Conservation (phyloP, 176 grass and related monocot genomes). For the Ensete glaucum region DNA sequence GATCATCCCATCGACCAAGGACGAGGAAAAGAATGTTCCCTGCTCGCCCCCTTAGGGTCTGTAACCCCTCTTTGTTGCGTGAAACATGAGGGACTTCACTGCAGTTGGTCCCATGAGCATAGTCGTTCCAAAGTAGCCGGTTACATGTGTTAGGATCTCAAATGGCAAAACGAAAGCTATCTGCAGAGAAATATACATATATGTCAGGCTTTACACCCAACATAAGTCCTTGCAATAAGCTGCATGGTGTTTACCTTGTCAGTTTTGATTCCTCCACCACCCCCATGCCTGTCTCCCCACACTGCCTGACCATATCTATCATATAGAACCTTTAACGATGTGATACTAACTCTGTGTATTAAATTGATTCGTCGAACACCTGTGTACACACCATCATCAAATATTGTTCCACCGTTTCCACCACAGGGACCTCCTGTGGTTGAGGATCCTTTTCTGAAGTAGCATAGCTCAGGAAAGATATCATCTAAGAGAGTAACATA, state of each 20-base stretch:
- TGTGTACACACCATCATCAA: conserved; percentile 86
- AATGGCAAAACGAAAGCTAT: conserved; percentile 68
- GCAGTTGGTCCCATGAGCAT: conserved; percentile 79
- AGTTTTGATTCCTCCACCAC: conserved; percentile 40
- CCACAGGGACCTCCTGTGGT: conserved; percentile 57
- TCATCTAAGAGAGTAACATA: conserved; percentile 4
- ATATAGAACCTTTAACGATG: conserved; percentile 70
- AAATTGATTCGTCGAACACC: conserved; percentile 77
- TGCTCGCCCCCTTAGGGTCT: conserved; percentile 75
- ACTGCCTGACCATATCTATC: conserved; percentile 81
- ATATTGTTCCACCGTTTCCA: conserved; percentile 76
- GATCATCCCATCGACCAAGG: conserved; percentile 52
- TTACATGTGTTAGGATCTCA: conserved; percentile 84
- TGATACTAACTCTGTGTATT: conserved; percentile 42
- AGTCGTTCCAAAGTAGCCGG: conserved; percentile 57
- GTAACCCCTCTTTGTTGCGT: conserved; percentile 72
- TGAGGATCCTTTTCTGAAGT: conserved; percentile 38
- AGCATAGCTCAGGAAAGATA: conserved; percentile 44
- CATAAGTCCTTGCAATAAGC: background rate
- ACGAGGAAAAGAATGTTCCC: conserved; percentile 77
- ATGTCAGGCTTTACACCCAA: background rate
- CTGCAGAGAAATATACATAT: conserved; percentile 16
- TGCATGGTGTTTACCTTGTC: conserved; percentile 43
- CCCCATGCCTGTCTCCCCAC: conserved; percentile 75
- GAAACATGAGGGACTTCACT: conserved; percentile 69